Percentiles rank a stretch among this genome's conserved stretches.
Conservation (phyloP, 1,139 yeast genomes). For the Candida dubliniensis region DNA sequence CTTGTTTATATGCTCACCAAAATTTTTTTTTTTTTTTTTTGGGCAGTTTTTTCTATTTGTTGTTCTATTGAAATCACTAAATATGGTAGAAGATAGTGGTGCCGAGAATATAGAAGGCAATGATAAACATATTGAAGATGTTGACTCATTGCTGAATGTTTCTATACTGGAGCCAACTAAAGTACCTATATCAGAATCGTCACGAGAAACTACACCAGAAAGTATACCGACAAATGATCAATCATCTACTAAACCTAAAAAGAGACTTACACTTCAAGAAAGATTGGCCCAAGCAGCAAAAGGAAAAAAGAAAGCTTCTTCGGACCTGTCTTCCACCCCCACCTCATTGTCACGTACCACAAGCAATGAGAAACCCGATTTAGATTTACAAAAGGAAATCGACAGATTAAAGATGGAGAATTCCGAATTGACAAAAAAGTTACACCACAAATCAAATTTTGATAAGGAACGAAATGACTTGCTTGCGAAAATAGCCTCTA, state of each 20-base stretch:
- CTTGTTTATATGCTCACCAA: too few species aligned
- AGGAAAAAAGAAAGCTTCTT: slow-evolving; percentile 30
- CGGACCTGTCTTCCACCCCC: slow-evolving; percentile 10
- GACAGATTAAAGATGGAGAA: slow-evolving; percentile 8
- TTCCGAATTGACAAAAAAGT: slow-evolving; percentile 6
- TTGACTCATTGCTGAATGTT: neutral
- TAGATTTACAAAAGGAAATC: slow-evolving; percentile 6
- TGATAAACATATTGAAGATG: neutral
- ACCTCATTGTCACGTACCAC: slow-evolving; percentile 5
- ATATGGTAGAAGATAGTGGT: neutral
- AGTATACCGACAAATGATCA: neutral
- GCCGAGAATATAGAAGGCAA: neutral
- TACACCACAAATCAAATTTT: slow-evolving; percentile 5
- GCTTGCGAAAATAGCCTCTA: slow-evolving; percentile 37
- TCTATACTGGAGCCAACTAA: neutral
- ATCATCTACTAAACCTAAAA: slow-evolving; percentile 21
- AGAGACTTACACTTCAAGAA: slow-evolving; percentile 72
- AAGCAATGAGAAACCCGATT: slow-evolving; percentile 1
- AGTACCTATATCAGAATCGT: too few species aligned
- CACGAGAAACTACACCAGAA: neutral
- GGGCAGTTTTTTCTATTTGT: too few species aligned
- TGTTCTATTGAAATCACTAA: neutral
- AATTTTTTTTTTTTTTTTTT: too few species aligned
- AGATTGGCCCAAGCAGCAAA: slow-evolving; percentile 80
- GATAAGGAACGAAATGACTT: slow-evolving; percentile 15